Conservation (phyloP, 805 yeast species). For the Candida quercuum region DNA sequence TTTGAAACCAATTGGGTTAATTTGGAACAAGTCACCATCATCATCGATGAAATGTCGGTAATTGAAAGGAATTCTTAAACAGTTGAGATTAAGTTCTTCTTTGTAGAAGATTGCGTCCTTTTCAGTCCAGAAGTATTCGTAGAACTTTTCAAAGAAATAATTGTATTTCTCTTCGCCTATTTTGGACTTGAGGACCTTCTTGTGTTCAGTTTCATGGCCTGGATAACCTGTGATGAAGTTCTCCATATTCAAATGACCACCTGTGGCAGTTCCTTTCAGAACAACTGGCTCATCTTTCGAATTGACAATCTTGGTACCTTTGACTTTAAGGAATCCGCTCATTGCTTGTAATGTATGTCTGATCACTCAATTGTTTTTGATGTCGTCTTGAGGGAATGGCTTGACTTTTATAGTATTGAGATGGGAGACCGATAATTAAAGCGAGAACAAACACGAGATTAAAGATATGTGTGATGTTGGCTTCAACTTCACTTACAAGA, state of each 20-base stretch:
- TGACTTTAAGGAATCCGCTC: slow-evolving; percentile 33
- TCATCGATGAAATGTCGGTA: slow-evolving; percentile 45
- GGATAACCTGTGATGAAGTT: slow-evolving; percentile 53
- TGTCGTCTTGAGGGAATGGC: no score
- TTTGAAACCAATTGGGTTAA: slow-evolving; percentile 41
- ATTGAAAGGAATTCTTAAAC: slow-evolving; percentile 47
- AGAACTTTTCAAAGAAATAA: slow-evolving; percentile 45
- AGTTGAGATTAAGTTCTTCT: slow-evolving; percentile 35
- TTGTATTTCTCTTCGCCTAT: slow-evolving; percentile 44
- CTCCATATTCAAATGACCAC: slow-evolving; percentile 51
- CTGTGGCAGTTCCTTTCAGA: slow-evolving; percentile 43
- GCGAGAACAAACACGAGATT: no score
- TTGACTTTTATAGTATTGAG: background rate
- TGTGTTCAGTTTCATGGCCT: slow-evolving; percentile 48
- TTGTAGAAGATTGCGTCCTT: slow-evolving; percentile 41
- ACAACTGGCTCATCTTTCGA: slow-evolving; percentile 33
- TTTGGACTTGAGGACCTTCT: slow-evolving; percentile 31
- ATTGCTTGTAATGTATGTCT: no score
- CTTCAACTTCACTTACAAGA: no score
- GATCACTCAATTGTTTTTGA: no score
- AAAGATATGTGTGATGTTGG: no score
- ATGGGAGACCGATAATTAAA: background rate
- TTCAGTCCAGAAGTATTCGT: slow-evolving; percentile 50
- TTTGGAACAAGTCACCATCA: slow-evolving; percentile 34
- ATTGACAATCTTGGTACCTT: slow-evolving; percentile 45